Evolutionary conservation across 1,284 basidiomycete species (phyloP).

Genomic region (Puccinia coronata): DNA sequence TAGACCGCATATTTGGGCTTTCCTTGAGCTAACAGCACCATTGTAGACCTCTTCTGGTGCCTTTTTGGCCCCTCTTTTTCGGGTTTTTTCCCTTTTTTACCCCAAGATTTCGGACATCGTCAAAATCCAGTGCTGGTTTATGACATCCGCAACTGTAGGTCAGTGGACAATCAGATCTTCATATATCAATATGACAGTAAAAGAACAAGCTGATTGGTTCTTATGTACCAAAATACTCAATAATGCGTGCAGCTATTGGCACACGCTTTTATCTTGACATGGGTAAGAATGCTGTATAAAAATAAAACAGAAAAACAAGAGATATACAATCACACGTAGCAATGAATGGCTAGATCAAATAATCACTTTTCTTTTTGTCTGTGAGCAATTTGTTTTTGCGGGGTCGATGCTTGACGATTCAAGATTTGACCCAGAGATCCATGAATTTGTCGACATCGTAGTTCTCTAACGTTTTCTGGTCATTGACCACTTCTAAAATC

Average conservation of each 20-base stretch:
- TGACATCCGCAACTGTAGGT: too few species aligned
- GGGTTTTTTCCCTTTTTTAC: too few species aligned
- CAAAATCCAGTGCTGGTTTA: too few species aligned
- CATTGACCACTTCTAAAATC: slow-evolving; percentile 37
- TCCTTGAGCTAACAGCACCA: too few species aligned
- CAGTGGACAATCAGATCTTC: too few species aligned
- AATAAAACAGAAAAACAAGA: not conserved
- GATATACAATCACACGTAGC: not conserved
- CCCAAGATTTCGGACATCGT: too few species aligned
- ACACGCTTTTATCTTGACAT: not conserved
- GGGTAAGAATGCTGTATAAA: not conserved
- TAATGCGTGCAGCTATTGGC: not conserved
- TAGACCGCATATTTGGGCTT: too few species aligned
- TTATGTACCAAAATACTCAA: too few species aligned
- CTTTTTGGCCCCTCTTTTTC: too few species aligned
- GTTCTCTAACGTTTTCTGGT: slow-evolving; percentile 38
- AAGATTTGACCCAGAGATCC: slow-evolving; percentile 46
- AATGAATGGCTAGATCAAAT: not conserved
- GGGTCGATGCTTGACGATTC: not conserved
- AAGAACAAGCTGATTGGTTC: too few species aligned
- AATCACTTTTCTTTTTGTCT: not conserved
- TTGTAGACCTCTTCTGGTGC: too few species aligned
- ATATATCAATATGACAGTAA: too few species aligned
- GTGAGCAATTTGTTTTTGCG: not conserved
- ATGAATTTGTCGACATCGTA: slow-evolving; percentile 38